These are phyloP conservation scores for Fraxinus albicans DNA, from an alignment of 305 asterid genomes.

Conservation along the genomic window DNA sequence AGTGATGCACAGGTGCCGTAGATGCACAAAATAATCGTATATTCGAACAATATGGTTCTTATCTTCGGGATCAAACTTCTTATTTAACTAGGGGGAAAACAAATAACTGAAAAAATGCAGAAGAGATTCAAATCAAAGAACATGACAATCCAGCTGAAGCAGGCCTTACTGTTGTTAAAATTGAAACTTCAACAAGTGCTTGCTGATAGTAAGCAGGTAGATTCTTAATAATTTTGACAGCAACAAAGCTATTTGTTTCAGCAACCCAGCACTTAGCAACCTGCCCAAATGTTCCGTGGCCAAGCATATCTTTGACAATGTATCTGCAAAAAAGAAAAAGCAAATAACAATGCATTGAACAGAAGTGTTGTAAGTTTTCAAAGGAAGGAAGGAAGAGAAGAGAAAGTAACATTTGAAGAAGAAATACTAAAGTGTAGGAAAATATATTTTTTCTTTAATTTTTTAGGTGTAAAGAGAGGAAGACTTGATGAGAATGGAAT, in stretches of 20 bases:
- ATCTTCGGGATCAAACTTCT: conserved; percentile 98
- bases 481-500: not conserved
- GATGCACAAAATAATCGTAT: conserved; percentile 84
- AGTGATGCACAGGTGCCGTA: conserved; percentile 88
- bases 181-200: conserved; percentile 98
- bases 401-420: conserved; percentile 3
- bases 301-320: conserved; percentile 89
- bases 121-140: conserved; percentile 27
- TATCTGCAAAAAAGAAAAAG: conserved; percentile 56
- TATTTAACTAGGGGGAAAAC: conserved; percentile 63
- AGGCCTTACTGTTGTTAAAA: conserved; percentile 71
- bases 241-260: conserved; percentile 71
- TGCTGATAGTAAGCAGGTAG: conserved; percentile 99
- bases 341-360: conserved; percentile 24
- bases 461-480: not conserved
- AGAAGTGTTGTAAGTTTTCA: conserved; percentile 15
- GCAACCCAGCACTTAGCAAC: conserved; percentile 98
- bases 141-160: conserved; percentile 29
- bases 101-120: conserved; percentile 23
- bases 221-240: conserved; percentile 94
- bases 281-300: conserved; percentile 99
- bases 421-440: not conserved
- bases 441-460: not conserved
- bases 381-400: conserved; percentile 17
- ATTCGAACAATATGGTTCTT: conserved; percentile 98